Evolutionary conservation across 148 eudicot species (phyloP).

Genomic region (Chenopodium formosanum): DNA sequence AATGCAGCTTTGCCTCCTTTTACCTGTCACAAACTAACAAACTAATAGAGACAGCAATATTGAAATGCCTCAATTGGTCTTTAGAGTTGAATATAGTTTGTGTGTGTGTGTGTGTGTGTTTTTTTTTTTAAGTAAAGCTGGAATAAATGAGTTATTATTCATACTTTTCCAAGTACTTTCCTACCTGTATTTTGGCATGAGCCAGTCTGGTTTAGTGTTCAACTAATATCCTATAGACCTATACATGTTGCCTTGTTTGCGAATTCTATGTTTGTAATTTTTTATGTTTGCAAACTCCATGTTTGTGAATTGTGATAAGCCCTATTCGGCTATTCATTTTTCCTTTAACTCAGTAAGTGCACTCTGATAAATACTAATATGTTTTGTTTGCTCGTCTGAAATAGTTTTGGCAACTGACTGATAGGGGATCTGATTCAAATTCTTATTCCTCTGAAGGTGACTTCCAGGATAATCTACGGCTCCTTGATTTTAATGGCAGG

Average conservation of each 20-base stretch:
- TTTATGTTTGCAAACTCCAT: neutral
- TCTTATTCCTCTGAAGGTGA: conserved; percentile 74
- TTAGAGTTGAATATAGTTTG: too few species aligned
- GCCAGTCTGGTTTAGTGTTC: neutral
- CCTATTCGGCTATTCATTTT: neutral
- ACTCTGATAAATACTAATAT: neutral
- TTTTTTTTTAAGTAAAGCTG: too few species aligned
- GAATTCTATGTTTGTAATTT: neutral
- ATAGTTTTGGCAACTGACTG: conserved; percentile 50
- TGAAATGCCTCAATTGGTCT: too few species aligned
- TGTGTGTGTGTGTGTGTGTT: too few species aligned
- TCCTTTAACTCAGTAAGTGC: neutral
- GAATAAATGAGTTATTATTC: too few species aligned
- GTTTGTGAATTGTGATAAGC: neutral
- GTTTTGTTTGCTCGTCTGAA: conserved; percentile 24
- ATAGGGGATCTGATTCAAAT: conserved; percentile 61
- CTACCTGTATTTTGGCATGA: neutral
- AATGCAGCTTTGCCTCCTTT: too few species aligned
- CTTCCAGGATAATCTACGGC: conserved; percentile 42
- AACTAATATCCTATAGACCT: neutral
- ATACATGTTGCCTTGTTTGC: neutral
- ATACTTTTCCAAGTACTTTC: neutral
- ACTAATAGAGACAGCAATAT: too few species aligned
- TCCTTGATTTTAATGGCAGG: conserved; percentile 53
- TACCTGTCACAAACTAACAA: too few species aligned